phyloP scores from a whole-genome alignment of 2,329 filamentous ascomycete genomes.

The Stagonosporopsis rhizophila region DNA sequence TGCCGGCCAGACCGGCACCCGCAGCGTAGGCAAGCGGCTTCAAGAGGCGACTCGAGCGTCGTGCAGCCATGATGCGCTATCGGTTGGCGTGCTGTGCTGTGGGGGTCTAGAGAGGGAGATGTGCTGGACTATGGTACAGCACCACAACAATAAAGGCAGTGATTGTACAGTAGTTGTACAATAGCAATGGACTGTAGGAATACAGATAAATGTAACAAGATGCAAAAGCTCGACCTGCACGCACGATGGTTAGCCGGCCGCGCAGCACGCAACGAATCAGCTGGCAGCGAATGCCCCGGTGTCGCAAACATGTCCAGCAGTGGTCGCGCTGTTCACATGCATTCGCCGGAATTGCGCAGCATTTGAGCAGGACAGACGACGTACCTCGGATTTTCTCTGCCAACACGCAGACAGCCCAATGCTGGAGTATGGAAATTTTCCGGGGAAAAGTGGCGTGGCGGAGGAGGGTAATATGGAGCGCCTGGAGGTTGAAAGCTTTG shows the following conservation, averaged over 20 bases:
- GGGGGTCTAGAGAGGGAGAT: neutral
- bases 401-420: slow-evolving; percentile 9
- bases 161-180: neutral
- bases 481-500: slow-evolving; percentile 18
- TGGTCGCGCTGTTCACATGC: slow-evolving; percentile 1
- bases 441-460: slow-evolving; percentile 17
- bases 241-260: slow-evolving; percentile 17
- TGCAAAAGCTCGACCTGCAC: slow-evolving; percentile 10
- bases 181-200: neutral
- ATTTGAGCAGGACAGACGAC: neutral
- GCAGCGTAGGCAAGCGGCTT: slow-evolving; percentile 67
- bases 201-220: slow-evolving; percentile 14
- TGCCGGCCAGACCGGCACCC: slow-evolving; percentile 61
- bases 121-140: slow-evolving; percentile 4
- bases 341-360: slow-evolving; percentile 6
- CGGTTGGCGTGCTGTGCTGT: slow-evolving; percentile 18
- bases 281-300: slow-evolving; percentile 7
- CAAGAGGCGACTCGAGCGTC: slow-evolving; percentile 56
- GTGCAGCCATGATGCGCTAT: slow-evolving; percentile 41
- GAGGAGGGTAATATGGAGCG: slow-evolving; percentile 16
- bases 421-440: slow-evolving; percentile 16
- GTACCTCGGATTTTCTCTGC: slow-evolving; percentile 11
- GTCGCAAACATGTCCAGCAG: slow-evolving; percentile 2
- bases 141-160: neutral
- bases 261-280: slow-evolving; percentile 13